Percentiles rank a stretch among this genome's conserved stretches.
phyloP scores from a whole-genome alignment of 495 filamentous ascomycete genomes.

The Daldinia loculata region DNA sequence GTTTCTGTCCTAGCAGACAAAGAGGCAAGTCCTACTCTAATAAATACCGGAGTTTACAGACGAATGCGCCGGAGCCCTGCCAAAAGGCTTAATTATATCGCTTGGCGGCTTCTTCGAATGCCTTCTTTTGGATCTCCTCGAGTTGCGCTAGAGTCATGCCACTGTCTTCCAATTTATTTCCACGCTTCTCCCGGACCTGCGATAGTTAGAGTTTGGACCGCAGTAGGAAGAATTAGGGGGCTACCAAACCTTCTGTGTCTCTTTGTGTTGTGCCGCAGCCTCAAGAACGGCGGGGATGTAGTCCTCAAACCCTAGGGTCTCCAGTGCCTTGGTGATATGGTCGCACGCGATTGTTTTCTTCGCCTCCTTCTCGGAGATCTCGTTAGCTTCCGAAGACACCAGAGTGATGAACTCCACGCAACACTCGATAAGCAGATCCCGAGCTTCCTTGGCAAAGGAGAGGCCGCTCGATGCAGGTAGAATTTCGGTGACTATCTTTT shows the following conservation, averaged over 20 bases:
- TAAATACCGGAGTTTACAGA: conserved; percentile 4
- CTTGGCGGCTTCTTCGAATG: conserved; percentile 79
- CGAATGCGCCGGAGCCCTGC: not conserved
- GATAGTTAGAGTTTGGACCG: conserved; percentile 12
- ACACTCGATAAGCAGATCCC: conserved; percentile 96
- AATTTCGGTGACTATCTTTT: conserved; percentile 97
- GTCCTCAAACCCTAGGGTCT: conserved; percentile 88
- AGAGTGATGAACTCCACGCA: conserved; percentile 99
- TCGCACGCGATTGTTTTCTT: conserved; percentile 99
- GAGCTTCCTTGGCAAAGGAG: conserved; percentile 90
- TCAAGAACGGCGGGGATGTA: conserved; percentile 87
- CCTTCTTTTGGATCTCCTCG: conserved; percentile 84
- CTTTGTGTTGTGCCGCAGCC: conserved; percentile 90
- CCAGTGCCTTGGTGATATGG: conserved; percentile 91
- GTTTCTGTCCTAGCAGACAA: conserved; percentile 10
- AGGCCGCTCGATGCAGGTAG: conserved; percentile 70
- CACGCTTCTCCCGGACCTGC: conserved; percentile 93
- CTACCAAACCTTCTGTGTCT: conserved; percentile 82
- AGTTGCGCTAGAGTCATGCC: conserved; percentile 90
- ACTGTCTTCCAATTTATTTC: conserved; percentile 94
- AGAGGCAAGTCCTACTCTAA: conserved; percentile 1
- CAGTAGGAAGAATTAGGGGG: not conserved
- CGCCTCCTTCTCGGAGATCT: conserved; percentile 96
- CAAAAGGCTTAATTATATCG: conserved; percentile 50
- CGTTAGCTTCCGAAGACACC: conserved; percentile 95